phyloP scores from a whole-genome alignment of 345 rosid genomes.

The Syzygium aromaticum region DNA sequence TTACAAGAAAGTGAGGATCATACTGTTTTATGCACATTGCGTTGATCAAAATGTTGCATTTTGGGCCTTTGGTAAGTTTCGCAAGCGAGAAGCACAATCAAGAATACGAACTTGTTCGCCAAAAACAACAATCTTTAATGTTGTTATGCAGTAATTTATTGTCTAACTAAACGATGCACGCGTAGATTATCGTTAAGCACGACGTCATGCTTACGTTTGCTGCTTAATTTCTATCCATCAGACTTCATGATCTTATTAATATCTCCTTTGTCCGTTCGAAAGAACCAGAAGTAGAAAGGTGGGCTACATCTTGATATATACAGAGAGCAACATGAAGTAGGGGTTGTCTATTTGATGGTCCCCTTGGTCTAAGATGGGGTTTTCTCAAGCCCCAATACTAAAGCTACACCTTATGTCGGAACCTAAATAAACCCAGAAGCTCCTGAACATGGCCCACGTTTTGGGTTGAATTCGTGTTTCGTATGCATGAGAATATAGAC shows the following conservation, averaged over 20 bases:
- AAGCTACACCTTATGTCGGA: neutral
- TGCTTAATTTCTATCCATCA: neutral
- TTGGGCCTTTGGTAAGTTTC: fast-evolving
- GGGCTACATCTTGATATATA: neutral
- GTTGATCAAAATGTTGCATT: neutral
- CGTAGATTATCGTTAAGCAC: neutral
- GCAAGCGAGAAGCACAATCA: neutral
- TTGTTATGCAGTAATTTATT: neutral
- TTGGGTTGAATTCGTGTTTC: neutral
- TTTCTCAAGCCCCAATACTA: no score
- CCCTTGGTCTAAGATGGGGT: neutral
- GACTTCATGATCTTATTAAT: neutral
- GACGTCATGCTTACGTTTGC: neutral
- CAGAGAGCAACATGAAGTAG: neutral
- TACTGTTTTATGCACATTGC: neutral
- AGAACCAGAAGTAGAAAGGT: neutral
- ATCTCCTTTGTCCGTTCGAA: neutral
- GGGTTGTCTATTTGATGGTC: neutral
- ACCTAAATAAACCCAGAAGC: neutral
- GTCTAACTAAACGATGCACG: neutral
- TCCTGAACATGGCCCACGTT: neutral
- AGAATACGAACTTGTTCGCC: neutral
- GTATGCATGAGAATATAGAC: neutral
- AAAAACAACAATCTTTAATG: neutral
- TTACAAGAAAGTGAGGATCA: neutral